Evolutionary conservation across 352 stramenopile genomes (phyloP).

Genomic region (Thalassiosira pacifica): DNA sequence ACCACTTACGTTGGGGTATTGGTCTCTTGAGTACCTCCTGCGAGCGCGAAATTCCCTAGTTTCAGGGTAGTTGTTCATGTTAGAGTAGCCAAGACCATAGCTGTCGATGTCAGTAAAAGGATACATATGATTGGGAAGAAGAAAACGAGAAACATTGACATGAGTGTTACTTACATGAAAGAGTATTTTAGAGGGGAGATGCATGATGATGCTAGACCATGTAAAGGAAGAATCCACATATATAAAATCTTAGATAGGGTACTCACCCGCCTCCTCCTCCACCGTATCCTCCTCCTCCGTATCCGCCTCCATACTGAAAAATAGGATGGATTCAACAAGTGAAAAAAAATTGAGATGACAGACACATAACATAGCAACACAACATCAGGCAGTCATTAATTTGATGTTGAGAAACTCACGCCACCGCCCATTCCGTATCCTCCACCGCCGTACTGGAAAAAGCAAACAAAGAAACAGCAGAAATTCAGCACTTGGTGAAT

Average conservation of each 20-base stretch:
- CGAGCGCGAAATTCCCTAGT: slow-evolving; percentile 42
- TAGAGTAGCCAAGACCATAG: slow-evolving; percentile 60
- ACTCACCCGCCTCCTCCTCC: slow-evolving; percentile 15
- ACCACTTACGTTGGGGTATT: slow-evolving; percentile 49
- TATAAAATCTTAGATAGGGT: too few relatives aligned
- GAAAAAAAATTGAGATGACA: neutral
- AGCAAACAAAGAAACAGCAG: too few relatives aligned
- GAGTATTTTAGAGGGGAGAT: too few relatives aligned
- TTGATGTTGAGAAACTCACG: too few relatives aligned
- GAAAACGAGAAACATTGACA: slow-evolving; percentile 8
- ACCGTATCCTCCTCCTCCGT: slow-evolving; percentile 43
- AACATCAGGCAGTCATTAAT: neutral
- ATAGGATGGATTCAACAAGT: neutral
- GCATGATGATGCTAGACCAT: too few relatives aligned
- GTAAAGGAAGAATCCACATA: too few relatives aligned
- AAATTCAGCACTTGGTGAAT: too few relatives aligned
- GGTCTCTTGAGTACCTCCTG: slow-evolving; percentile 61
- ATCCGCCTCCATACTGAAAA: slow-evolving; percentile 18
- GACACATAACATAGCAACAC: neutral
- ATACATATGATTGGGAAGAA: too few relatives aligned
- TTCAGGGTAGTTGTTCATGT: slow-evolving; percentile 68
- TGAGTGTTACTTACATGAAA: slow-evolving; percentile 18
- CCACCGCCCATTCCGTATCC: too few relatives aligned
- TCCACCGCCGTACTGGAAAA: too few relatives aligned
- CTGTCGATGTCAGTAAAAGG: too few relatives aligned